Evolutionary conservation across 306 rosid genomes (phyloP), one percentile per base, ranked within the genome.

Genomic region (Medicago arabica): DNA sequence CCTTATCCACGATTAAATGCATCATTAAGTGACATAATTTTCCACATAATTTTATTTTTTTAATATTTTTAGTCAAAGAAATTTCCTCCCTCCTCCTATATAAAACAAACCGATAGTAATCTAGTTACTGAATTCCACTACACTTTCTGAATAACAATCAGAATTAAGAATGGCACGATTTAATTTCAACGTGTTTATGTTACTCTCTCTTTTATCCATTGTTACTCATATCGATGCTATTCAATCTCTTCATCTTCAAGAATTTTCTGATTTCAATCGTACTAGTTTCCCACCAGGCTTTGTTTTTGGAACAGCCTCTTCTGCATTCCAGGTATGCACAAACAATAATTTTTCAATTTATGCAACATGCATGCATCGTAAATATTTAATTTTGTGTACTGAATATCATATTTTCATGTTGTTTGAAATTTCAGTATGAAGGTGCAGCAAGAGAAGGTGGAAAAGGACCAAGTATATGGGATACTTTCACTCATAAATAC

Each of bases 381-480:
- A 21, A 21, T 21, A 21, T 21, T 21, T 21, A 21, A 21, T 21
- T 21, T 21, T 21, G 18, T 17, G 10, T 34, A 34, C 3, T 19
- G 5, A 6, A 55, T 4, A 12, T 7, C 7, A 6, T 1, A 13
- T 1, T 2, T 59, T 59, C 8, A 11, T 59, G 65, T 59, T 59
- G 0, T 58, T 57, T 23, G 0, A 11, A 10, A 3, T 6, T 55
- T n/a, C 2, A 67, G 72, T 3, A 21, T 7, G 73, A 68, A 68
- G 73, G 73, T 68, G 73, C 23, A 4, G 59, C 59, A 68, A 14
- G 5, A 2, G 73, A 68, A 15, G 73, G 21, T 68, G 73, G 73
- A 2, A 68, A 9, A 46, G 73, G 59, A 23, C 41, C 59, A 0
- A 68, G 73, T 47, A 68, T 14, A 23, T 68, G 73, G 73, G 72